A percentile compares a stretch with the other conserved stretches of the same genome.
phyloP scores from a whole-genome alignment of 257 asterid species.

The Fraxinus pennsylvanica region DNA sequence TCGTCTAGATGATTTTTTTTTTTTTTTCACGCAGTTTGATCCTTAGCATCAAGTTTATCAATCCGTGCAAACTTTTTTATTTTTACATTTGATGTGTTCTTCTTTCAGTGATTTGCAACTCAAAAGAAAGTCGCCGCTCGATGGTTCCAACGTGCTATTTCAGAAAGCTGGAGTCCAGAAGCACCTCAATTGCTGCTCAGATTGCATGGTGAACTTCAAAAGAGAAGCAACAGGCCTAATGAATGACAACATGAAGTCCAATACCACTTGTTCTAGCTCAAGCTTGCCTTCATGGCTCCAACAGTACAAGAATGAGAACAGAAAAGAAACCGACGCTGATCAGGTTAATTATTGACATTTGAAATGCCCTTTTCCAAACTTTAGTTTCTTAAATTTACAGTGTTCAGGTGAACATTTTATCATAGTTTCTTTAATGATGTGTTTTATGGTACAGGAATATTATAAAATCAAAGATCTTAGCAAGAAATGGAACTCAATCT shows the following conservation, averaged over 20 bases:
- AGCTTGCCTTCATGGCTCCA: constrained; percentile 90
- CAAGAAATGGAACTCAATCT: constrained; percentile 90
- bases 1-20: neutral
- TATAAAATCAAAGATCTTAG: constrained; percentile 60
- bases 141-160: constrained; percentile 45
- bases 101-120: constrained; percentile 4
- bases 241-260: constrained; percentile 30
- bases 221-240: constrained; percentile 56
- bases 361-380: neutral
- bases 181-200: constrained; percentile 69
- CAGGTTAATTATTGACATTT: constrained; percentile 40
- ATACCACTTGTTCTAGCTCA: constrained; percentile 40
- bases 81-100: neutral
- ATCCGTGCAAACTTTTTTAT: neutral
- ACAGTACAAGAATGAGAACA: constrained; percentile 63
- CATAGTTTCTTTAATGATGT: constrained; percentile 15
- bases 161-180: constrained; percentile 52
- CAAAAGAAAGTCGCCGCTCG: constrained; percentile 43
- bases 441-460: constrained; percentile 47
- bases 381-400: neutral
- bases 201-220: constrained; percentile 64
- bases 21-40: neutral
- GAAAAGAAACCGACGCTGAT: constrained; percentile 25
- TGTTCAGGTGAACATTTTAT: no score
- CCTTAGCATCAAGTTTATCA: neutral